phyloP scores from a whole-genome alignment of 768 basidiomycete species.

The Termitomyces sp. region DNA sequence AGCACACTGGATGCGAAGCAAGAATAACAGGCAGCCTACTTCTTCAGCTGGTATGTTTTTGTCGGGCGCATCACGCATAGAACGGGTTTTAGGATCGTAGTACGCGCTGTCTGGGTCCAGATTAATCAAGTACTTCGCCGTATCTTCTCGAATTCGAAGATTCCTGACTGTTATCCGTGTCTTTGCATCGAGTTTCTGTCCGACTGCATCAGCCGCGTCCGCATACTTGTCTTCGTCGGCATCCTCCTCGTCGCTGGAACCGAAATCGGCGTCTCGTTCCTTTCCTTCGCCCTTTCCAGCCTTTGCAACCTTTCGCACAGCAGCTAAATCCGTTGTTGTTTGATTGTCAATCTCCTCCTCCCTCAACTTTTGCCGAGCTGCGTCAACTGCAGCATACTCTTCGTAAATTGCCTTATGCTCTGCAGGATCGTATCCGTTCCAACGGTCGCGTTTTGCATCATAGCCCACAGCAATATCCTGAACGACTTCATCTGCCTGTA shows the following conservation, averaged over 20 bases:
- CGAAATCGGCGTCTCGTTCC: conserved; percentile 84
- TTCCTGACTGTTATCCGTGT: conserved; percentile 98
- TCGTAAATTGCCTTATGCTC: conserved; percentile 86
- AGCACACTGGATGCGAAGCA: conserved; percentile 1
- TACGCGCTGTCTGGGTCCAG: conserved; percentile 93
- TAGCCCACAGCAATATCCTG: conserved; percentile 76
- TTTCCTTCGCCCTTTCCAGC: conserved; percentile 72
- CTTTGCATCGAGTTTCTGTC: conserved; percentile 97
- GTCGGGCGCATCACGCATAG: conserved; percentile 95
- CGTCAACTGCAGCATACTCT: conserved; percentile 91
- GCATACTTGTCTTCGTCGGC: conserved; percentile 98
- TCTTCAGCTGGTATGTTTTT: conserved; percentile 80
- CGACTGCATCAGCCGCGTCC: conserved; percentile 95
- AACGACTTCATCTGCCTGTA: conserved; percentile 86
- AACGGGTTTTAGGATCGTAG: conserved; percentile 98
- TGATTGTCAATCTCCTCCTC: conserved; percentile 99
- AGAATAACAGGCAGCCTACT: conserved; percentile 37
- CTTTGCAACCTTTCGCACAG: conserved; percentile 92
- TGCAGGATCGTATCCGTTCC: conserved; percentile 95
- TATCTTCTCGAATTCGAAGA: conserved; percentile 97
- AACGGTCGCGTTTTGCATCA: conserved; percentile 93
- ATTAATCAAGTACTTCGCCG: conserved; percentile 97
- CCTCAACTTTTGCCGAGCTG: conserved; percentile 80
- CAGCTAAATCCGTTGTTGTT: conserved; percentile 87
- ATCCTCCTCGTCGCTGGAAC: conserved; percentile 93